These are phyloP conservation scores for Ceraceosorus guamensis DNA, from an alignment of 1,284 basidiomycete genomes.

Conservation along the genomic window DNA sequence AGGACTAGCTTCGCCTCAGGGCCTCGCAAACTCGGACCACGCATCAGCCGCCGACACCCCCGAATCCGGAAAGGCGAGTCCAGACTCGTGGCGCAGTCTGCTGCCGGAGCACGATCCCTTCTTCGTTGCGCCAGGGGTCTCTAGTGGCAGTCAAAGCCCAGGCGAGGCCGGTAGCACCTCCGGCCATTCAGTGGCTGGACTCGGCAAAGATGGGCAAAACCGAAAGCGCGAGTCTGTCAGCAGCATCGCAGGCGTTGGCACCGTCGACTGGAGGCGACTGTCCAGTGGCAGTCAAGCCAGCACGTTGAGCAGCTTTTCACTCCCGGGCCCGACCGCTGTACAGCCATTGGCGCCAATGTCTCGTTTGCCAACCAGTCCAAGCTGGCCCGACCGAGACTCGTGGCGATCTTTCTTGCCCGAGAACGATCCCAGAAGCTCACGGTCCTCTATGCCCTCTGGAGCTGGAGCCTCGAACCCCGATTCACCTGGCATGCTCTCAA, in stretches of 20 bases:
- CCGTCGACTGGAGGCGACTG: constrained; percentile 7
- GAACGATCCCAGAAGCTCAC: constrained; percentile 27
- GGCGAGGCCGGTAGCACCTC: neutral
- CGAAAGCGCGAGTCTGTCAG: neutral
- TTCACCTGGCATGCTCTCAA: no score
- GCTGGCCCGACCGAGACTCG: constrained; percentile 11
- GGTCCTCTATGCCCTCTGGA: no score
- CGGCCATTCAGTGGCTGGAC: neutral
- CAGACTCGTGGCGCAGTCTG: constrained; percentile 32
- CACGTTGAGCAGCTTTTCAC: constrained; percentile 21
- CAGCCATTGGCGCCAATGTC: neutral
- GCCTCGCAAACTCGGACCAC: no score
- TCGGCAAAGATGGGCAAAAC: no score
- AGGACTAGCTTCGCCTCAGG: constrained; percentile 6
- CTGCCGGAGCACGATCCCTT: constrained; percentile 33
- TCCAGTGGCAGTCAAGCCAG: constrained; percentile 25
- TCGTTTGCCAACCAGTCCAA: neutral
- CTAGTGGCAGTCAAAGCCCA: neutral
- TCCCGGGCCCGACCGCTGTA: constrained; percentile 10
- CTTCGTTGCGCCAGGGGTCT: constrained; percentile 6
- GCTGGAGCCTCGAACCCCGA: no score
- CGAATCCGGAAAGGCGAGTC: constrained; percentile 27
- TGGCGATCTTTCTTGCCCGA: constrained; percentile 27
- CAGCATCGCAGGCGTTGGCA: neutral
- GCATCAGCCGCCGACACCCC: no score